Base-by-base conservation (phyloP, 1,284 basidiomycete species). In the Fomes fomentarius region DNA sequence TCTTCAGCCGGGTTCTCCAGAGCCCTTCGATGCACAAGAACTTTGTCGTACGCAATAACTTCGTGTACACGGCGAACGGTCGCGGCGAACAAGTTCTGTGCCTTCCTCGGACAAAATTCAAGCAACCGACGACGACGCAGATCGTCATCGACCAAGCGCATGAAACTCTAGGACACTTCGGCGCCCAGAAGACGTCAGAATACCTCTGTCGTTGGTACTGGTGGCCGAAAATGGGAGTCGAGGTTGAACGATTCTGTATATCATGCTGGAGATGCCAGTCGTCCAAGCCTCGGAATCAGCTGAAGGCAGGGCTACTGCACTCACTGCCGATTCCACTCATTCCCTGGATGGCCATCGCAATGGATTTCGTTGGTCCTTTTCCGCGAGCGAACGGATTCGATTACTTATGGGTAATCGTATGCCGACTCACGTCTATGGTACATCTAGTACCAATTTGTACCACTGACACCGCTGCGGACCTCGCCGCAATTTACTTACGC, bases 341-440 rank as follows among this genome's bases (percentile, higher is more conserved):
- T n/a, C n/a, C n/a, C n/a, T n/a, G n/a, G n/a, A n/a, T n/a, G n/a
- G n/a, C 34, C 71, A 70, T 80, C 2, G 70, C 71, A 0, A 70
- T 80, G 9, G 77, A 81, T 45, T 78, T 79, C 50, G 69, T 80
- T 0, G 74, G 76, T 3, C 0, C 77, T 72, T 0, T 47, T 60
- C 6, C 54, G 74, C 47, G 65, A 71, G n/a, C n/a, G n/a, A n/a
- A n/a, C 0, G 57, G 62, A 0, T 77, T 66, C 54, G 71, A 80
- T 58, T 65, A 66, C 50, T 67, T n/a, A n/a, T n/a, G 79, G 0
- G 63, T 67, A 5, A 70, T 76, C 0, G 53, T 78, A n/a, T 0
- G 73, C 77, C 1, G 67, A 73, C 58, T 64, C 69, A 5, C 53
- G 76, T 1, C 70, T 71, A 3, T 63, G 62, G 0, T 73, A 76